A percentile compares a stretch with the other conserved stretches of the same genome.
Conservation (phyloP, 2,329 filamentous ascomycete species). For the Penicillium sp. region DNA sequence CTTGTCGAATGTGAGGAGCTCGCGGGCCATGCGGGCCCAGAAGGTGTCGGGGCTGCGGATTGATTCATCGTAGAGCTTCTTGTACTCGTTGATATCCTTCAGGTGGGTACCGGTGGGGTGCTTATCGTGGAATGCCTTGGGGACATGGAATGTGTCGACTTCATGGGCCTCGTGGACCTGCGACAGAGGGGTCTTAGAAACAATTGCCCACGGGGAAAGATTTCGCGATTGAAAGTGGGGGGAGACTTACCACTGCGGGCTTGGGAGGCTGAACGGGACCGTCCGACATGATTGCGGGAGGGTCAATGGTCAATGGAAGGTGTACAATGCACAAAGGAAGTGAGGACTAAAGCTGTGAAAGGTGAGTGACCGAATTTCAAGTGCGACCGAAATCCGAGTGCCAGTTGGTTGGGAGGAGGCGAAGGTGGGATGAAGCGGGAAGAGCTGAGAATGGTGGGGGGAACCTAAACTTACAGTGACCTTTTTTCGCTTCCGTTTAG, state of each 20-base stretch:
- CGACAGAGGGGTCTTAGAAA: not conserved
- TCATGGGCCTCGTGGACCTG: constrained; percentile 50
- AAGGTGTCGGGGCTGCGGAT: constrained; percentile 87
- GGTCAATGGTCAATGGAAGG: not conserved
- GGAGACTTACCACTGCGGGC: constrained; percentile 42
- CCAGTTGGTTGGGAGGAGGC: too few relatives aligned
- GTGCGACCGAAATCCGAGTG: not conserved
- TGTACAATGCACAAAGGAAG: not conserved
- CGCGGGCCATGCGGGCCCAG: constrained; percentile 82
- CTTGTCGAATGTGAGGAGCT: constrained; percentile 84
- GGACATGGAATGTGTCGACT: constrained; percentile 56
- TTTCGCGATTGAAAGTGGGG: too few relatives aligned
- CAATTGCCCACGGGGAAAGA: not conserved
- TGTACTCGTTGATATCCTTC: constrained; percentile 62
- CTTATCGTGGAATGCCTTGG: constrained; percentile 58
- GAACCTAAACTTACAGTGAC: too few relatives aligned
- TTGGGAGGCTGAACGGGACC: constrained; percentile 36
- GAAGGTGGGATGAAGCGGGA: too few relatives aligned
- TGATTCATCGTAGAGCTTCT: constrained; percentile 73
- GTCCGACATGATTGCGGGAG: constrained; percentile 38
- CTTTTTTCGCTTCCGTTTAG: too few relatives aligned
- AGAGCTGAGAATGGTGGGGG: too few relatives aligned
- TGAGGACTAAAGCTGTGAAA: not conserved
- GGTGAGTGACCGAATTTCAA: not conserved
- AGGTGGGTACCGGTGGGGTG: constrained; percentile 63